A percentile compares a stretch with the other conserved stretches of the same genome.
Evolutionary conservation across 2,329 filamentous ascomycete genomes (phyloP).

Genomic region (Davidsoniella australis): DNA sequence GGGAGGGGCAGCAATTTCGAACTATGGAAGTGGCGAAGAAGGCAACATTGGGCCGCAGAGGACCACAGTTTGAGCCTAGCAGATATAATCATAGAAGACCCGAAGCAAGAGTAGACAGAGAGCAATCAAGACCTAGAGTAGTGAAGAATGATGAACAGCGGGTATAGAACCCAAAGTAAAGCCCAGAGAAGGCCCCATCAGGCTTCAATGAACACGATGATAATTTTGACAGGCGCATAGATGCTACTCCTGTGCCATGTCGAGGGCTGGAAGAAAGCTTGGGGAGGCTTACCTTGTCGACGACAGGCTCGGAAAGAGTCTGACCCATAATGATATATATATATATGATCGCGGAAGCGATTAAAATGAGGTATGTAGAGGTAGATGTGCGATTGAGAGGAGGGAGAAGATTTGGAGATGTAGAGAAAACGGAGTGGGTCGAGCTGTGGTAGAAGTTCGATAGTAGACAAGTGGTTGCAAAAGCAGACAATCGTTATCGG

Average conservation of each 20-base stretch:
- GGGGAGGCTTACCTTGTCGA: conserved; percentile 71
- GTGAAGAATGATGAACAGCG: too few relatives aligned
- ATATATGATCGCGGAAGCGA: conserved; percentile 18
- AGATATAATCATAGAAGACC: not conserved
- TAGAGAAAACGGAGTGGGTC: conserved; percentile 5
- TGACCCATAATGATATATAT: conserved; percentile 62
- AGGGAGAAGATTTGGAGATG: not conserved
- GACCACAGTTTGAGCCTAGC: not conserved
- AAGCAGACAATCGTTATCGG: too few relatives aligned
- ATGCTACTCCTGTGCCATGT: not conserved
- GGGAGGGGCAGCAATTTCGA: too few relatives aligned
- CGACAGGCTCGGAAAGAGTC: conserved; percentile 95
- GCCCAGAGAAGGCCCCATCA: too few relatives aligned
- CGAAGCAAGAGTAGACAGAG: not conserved
- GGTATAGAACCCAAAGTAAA: too few relatives aligned
- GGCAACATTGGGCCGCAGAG: not conserved
- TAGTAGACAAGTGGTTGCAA: too few relatives aligned
- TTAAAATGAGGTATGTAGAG: conserved; percentile 1
- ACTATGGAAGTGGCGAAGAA: not conserved
- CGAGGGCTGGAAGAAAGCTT: conserved; percentile 13
- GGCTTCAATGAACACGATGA: not conserved
- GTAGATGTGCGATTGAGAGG: conserved; percentile 1
- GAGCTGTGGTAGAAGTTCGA: not conserved
- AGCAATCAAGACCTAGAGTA: not conserved
- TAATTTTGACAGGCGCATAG: not conserved